Percentiles rank a stretch among this genome's conserved stretches.
phyloP scores from a whole-genome alignment of 139 green algal genomes.

The Ettlia oleoabundans region DNA sequence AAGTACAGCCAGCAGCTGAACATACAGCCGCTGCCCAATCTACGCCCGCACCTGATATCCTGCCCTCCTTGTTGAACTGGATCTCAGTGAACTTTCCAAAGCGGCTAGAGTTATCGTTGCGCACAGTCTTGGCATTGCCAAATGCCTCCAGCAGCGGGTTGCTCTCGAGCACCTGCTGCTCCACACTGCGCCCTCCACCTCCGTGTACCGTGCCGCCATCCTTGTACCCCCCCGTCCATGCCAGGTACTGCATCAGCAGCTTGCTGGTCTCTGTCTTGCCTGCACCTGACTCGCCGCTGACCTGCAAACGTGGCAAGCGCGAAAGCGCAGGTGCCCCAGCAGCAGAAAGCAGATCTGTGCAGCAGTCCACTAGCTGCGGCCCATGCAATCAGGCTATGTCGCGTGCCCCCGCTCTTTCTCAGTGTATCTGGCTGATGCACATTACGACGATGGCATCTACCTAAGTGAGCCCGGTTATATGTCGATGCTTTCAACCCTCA shows the following conservation, averaged over 20 bases:
- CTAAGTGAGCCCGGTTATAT: too few relatives aligned
- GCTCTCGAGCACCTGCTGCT: conserved; percentile 93
- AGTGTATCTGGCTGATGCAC: too few relatives aligned
- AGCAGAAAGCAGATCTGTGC: too few relatives aligned
- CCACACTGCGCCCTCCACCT: conserved; percentile 59
- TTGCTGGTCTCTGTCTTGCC: conserved; percentile 99
- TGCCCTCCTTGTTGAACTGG: conserved; percentile 90
- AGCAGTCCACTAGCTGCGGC: too few relatives aligned
- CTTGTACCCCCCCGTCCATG: conserved; percentile 82
- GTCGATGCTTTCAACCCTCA: too few relatives aligned
- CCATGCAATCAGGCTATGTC: too few relatives aligned
- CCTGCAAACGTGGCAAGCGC: conserved; percentile 58
- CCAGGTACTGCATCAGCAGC: conserved; percentile 97
- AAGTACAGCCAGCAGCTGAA: too few relatives aligned
- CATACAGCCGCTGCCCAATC: too few relatives aligned
- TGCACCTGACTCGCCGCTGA: conserved; percentile 95
- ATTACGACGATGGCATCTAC: too few relatives aligned
- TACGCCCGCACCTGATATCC: conserved; percentile 72
- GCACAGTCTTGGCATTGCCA: conserved; percentile 98
- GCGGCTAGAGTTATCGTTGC: conserved; percentile 98
- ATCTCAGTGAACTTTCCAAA: conserved; percentile 99
- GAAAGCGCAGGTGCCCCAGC: neutral
- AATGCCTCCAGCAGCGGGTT: conserved; percentile 99
- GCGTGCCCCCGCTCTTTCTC: too few relatives aligned
- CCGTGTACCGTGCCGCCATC: conserved; percentile 11